Evolutionary conservation across 306 rosid genomes (phyloP).

Genomic region (Ceratonia siliqua): DNA sequence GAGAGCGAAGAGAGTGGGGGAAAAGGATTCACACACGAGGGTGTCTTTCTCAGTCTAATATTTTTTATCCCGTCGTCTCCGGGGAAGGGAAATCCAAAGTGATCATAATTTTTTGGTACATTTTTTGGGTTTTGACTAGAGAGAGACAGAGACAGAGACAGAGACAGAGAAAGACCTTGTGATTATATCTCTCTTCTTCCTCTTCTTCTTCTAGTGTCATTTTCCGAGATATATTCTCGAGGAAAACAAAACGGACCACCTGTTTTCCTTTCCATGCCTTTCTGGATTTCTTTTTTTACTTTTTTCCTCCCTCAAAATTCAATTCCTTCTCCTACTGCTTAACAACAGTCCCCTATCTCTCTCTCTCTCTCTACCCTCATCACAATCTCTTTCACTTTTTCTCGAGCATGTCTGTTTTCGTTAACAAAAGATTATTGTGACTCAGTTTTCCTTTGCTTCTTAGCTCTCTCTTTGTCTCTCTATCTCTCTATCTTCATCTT

Average conservation of each 20-base stretch:
- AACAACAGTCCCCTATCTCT: conserved; percentile 21
- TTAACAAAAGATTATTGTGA: conserved; percentile 21
- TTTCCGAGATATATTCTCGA: conserved; percentile 69
- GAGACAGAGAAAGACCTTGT: conserved; percentile 35
- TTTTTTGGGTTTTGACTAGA: conserved; percentile 47
- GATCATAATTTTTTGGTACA: conserved; percentile 41
- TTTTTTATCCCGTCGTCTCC: conserved; percentile 67
- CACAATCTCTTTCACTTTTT: conserved; percentile 20
- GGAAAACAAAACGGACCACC: conserved; percentile 47
- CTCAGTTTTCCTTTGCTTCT: background rate
- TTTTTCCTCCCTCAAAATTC: background rate
- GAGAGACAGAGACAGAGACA: conserved; percentile 25
- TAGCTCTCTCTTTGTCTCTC: background rate
- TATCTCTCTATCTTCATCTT: background rate
- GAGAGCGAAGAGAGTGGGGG: conserved; percentile 79
- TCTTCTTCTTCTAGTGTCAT: conserved; percentile 65
- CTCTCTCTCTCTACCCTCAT: background rate
- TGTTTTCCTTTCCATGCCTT: conserved; percentile 21
- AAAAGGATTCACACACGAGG: conserved; percentile 67
- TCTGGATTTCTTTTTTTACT: background rate
- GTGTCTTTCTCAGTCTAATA: conserved; percentile 57
- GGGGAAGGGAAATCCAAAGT: conserved; percentile 57
- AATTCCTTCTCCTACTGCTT: conserved; percentile 32
- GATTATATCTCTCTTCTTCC: conserved; percentile 20
- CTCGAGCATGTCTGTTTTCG: conserved; percentile 47